Evolutionary conservation across 2,329 filamentous ascomycete species (phyloP), one percentile per base, ranked within the genome.

Genomic region (Keithomyces neogunnii): DNA sequence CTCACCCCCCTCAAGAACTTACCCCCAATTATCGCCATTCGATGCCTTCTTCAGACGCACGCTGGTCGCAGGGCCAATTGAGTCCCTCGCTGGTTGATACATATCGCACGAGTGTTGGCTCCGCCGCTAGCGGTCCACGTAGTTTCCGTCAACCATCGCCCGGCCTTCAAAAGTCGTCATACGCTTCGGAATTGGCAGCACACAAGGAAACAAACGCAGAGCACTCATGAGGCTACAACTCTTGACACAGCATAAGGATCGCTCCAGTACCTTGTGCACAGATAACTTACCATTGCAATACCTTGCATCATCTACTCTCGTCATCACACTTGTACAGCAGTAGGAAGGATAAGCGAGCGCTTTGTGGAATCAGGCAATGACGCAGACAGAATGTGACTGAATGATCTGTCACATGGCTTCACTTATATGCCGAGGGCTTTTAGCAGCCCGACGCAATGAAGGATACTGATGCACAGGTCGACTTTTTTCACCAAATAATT

Each of bases 201-300:
- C 76, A 79, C 53, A 61, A 60, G 7, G 76, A 80, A 64, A 73
- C 71, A 2, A 59, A 54, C 0, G 75, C 77, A 56, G 75, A 77
- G 61, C 61, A 76, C 55, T 35, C 42, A 11, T 40, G 26, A 36
- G 13, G 6, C 4, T 35, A 2, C 6, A 9, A 30, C 4, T 30
- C 9, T 11, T 30, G 32, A 35, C 29, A 28, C 29, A 26, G 13
- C 29, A 39, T 0, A 5, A 32, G 33, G n/a, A 38, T n/a, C 3
- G 5, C 46, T 40, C 13, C 9, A 10, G 11, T 32, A 54, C 52
- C 19, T 19, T 19, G 19, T 19, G 19, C 19, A 19, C 19, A 19
- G 19, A 19, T 19, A 19, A 19, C 19, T 19, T 19, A 19, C 19
- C 19, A 19, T 19, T 19, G 19, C 19, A 19, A 19, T 19, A 19